Evolutionary conservation across 2,329 filamentous ascomycete species (phyloP), one percentile per base, ranked within the genome.

Genomic region (Raffaelea ambrosiae): DNA sequence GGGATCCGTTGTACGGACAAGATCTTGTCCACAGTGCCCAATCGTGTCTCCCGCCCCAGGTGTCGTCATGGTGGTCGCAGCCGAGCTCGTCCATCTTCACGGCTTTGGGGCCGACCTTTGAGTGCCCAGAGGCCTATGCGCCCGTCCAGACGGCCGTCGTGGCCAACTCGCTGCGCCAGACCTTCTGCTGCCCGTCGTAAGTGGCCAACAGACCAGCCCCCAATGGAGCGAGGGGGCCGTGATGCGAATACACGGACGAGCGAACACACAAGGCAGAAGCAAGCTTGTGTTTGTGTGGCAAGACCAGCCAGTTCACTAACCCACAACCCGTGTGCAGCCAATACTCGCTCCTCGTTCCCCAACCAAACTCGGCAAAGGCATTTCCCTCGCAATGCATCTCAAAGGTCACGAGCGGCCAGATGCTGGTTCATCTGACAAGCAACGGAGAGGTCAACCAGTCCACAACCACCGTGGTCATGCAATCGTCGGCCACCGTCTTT

Each of bases 321-420:
- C 4, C 16, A 19, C 42, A 14, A 16, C 22, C n/a, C 38, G 7
- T 9, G 11, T 14, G 1, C 42, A 48, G 47, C n/a, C 33, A 44
- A 36, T 51, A 51, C 35, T 43, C 46, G 5, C 40, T 51, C 14
- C 39, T 51, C n/a, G 43, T 36, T 5, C 43, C 46, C 14, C 46
- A 38, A 20, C n/a, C 49, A 13, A 51, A 48, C n/a, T 9, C 9
- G 5, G 40, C 46, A 14, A 26, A 18, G 4, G 39, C 4, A 1
- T 51, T 51, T n/a, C 49, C 49, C 2, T 51, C 46, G 10, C 46
- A 46, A 39, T 48, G 46, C 26, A 29, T 46, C 16, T 48, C 49
- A 14, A 38, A 22, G n/a, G 46, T 51, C 23, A 44, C 46, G 2
- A 48, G 49, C 43, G 46, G 49, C 5, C 33, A 51, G 21, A 38